A percentile compares a stretch with the other conserved stretches of the same genome.
These are phyloP conservation scores for Leptodermis oblonga DNA, from an alignment of 257 asterid species.

Conservation along the genomic window DNA sequence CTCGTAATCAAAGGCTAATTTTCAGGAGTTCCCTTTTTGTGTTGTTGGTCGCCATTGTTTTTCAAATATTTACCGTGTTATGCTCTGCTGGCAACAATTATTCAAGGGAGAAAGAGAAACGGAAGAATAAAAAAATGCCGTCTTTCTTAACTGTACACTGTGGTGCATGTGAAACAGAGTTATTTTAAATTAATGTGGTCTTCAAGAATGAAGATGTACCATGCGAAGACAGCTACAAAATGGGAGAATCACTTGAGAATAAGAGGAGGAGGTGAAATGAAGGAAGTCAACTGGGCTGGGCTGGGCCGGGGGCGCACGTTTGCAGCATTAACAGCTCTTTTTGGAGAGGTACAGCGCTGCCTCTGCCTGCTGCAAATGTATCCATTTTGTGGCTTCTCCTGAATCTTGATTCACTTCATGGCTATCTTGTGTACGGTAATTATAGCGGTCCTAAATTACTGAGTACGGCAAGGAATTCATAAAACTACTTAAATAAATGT, in stretches of 20 bases:
- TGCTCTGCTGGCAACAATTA: not conserved
- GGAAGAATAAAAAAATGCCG: not conserved
- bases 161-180: slow-evolving; percentile 6
- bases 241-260: not conserved
- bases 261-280: not conserved
- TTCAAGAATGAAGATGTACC: slow-evolving; percentile 1
- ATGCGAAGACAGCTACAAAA: not conserved
- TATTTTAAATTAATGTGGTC: not conserved
- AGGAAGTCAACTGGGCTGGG: slow-evolving; percentile 20
- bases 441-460: not conserved
- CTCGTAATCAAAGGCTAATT: slow-evolving; percentile 9
- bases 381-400: slow-evolving; percentile 2
- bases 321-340: slow-evolving; percentile 21
- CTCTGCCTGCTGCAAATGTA: not conserved
- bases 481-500: no score
- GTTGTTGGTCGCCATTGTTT: no score
- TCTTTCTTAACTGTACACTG: not conserved
- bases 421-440: not conserved
- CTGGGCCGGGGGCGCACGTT: no score
- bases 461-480: not conserved
- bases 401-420: not conserved
- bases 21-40: not conserved
- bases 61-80: no score
- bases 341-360: slow-evolving; percentile 16
- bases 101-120: not conserved